These are phyloP conservation scores for Cinnamomum chago DNA, from an alignment of 164 flowering plant species.

Conservation along the genomic window DNA sequence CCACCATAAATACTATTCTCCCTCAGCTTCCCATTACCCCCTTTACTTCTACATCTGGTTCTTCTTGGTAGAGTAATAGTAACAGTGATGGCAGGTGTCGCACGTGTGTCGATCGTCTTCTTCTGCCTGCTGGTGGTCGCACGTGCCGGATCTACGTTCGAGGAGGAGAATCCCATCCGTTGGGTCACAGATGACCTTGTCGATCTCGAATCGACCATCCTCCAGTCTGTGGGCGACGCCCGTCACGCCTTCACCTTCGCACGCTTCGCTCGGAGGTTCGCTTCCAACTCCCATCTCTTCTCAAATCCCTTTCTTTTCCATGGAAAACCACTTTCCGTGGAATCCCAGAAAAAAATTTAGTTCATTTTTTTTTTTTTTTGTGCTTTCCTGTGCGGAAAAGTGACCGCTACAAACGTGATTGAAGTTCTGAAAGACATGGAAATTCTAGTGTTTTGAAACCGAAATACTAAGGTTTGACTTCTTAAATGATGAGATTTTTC, in stretches of 20 bases:
- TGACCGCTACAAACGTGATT: too few relatives aligned
- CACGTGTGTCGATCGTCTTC: conserved; percentile 14
- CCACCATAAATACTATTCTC: background rate
- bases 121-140: conserved; percentile 31
- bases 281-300: too few relatives aligned
- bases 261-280: conserved; percentile 73
- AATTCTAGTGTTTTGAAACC: too few relatives aligned
- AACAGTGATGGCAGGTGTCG: conserved; percentile 2
- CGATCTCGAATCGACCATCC: conserved; percentile 50
- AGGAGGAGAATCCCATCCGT: conserved; percentile 71
- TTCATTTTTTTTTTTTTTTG: too few relatives aligned
- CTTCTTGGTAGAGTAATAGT: background rate
- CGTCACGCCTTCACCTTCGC: conserved; percentile 78
- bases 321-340: too few relatives aligned
- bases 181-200: conserved; percentile 56
- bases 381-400: too few relatives aligned
- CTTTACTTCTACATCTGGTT: too few relatives aligned
- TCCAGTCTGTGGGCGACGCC: conserved; percentile 44
- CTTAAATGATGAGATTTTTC: too few relatives aligned
- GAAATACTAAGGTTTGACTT: too few relatives aligned
- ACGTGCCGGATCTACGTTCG: conserved; percentile 30
- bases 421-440: too few relatives aligned
- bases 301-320: too few relatives aligned
- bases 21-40: background rate
- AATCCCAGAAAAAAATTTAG: too few relatives aligned